These are phyloP conservation scores for Tricholoma sp. DNA, from an alignment of 768 basidiomycete genomes.

Conservation along the genomic window DNA sequence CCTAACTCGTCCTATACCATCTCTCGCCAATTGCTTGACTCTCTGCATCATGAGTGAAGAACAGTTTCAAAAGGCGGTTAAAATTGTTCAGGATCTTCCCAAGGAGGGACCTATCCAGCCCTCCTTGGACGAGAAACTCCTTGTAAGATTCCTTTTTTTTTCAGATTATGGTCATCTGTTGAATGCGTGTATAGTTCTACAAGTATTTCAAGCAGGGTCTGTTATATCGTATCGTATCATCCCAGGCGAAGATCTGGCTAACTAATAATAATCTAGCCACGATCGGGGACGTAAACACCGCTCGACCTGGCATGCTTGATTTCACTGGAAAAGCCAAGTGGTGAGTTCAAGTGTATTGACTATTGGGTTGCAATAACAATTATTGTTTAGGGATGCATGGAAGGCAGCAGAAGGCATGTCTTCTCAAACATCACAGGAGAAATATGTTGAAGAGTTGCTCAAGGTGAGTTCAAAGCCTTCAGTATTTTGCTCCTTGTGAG, in stretches of 20 bases:
- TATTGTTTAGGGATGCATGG: slow-evolving; percentile 77
- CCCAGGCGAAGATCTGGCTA: slow-evolving; percentile 2
- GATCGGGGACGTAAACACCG: slow-evolving; percentile 63
- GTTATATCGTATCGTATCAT: not conserved
- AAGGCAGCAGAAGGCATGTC: slow-evolving; percentile 61
- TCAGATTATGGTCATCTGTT: slow-evolving; percentile 8
- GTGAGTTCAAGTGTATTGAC: slow-evolving; percentile 34
- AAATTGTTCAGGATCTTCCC: slow-evolving; percentile 63
- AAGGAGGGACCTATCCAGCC: slow-evolving; percentile 81
- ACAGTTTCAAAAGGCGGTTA: slow-evolving; percentile 73
- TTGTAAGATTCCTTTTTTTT: slow-evolving; percentile 44
- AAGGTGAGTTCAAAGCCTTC: slow-evolving; percentile 39
- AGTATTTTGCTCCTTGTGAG: not conserved
- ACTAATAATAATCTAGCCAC: slow-evolving; percentile 42
- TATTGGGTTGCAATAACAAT: slow-evolving; percentile 6
- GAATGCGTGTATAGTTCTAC: slow-evolving; percentile 68
- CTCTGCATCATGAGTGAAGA: slow-evolving; percentile 52
- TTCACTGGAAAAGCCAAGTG: slow-evolving; percentile 90
- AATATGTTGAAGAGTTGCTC: slow-evolving; percentile 75
- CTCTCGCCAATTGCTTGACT: not conserved
- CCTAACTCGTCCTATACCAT: not conserved
- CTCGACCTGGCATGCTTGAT: slow-evolving; percentile 72
- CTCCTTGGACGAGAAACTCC: slow-evolving; percentile 66
- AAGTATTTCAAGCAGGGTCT: slow-evolving; percentile 89
- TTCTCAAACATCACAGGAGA: slow-evolving; percentile 63